These are phyloP conservation scores for Aspergillus nanangensis DNA, from an alignment of 495 filamentous ascomycete genomes.

Conservation along the genomic window DNA sequence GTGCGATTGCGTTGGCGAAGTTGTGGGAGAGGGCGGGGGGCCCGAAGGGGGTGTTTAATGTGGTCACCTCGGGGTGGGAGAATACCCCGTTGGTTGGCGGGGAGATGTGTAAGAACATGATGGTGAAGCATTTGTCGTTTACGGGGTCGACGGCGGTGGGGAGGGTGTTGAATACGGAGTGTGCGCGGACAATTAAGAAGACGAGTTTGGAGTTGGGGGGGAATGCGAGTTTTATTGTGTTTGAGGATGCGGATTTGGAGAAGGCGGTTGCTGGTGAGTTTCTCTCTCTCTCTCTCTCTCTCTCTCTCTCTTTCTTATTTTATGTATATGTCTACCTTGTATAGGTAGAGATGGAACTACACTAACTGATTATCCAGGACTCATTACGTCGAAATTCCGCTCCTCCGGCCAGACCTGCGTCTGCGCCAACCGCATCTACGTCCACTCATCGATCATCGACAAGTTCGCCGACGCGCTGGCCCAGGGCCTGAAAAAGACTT, in stretches of 20 bases:
- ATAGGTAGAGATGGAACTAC: too few species aligned
- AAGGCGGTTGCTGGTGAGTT: conserved; percentile 10
- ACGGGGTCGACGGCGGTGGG: conserved; percentile 16
- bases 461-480: background rate
- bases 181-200: conserved; percentile 12
- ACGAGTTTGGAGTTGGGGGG: conserved; percentile 14
- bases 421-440: conserved; percentile 7
- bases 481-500: conserved; percentile 2
- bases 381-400: conserved; percentile 9
- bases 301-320: background rate
- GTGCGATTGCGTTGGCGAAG: conserved; percentile 10
- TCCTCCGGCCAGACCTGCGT: conserved; percentile 13
- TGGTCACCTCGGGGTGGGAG: conserved; percentile 7
- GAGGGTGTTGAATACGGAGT: conserved; percentile 33
- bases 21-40: conserved; percentile 6
- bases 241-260: conserved; percentile 3
- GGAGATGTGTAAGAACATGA: conserved; percentile 6
- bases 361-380: too few species aligned
- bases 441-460: background rate
- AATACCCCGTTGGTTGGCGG: conserved; percentile 4
- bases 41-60: conserved; percentile 10
- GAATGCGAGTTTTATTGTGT: conserved; percentile 2
- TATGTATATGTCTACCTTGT: too few species aligned
- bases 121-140: conserved; percentile 40
- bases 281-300: background rate